phyloP scores from a whole-genome alignment of 257 asterid species.

The Dorcoceras hygrometricum region DNA sequence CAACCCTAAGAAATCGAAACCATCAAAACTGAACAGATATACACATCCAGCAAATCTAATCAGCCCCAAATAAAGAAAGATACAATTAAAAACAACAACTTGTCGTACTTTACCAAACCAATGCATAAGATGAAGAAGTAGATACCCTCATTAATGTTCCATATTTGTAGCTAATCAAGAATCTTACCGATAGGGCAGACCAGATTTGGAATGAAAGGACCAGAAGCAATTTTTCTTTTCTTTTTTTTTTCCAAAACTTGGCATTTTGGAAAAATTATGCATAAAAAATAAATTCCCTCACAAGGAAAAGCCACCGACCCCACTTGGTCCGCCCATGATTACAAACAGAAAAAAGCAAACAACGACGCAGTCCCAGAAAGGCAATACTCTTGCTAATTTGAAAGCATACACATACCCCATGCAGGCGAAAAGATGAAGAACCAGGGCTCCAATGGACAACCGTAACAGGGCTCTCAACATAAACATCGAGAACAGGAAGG shows the following conservation, averaged over 20 bases:
- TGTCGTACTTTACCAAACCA: neutral
- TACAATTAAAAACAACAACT: neutral
- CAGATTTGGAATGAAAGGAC: neutral
- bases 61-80: neutral
- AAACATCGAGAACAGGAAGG: slow-evolving; percentile 47
- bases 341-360: neutral
- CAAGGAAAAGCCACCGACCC: neutral
- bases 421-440: slow-evolving; percentile 42
- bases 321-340: neutral
- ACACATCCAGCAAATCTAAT: neutral
- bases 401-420: slow-evolving; percentile 51
- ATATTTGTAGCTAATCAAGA: neutral
- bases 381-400: neutral
- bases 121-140: neutral
- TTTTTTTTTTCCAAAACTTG: neutral
- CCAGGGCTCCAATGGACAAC: slow-evolving; percentile 46
- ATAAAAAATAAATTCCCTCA: neutral
- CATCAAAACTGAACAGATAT: neutral
- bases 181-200: neutral
- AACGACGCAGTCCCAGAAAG: neutral
- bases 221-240: neutral
- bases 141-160: neutral
- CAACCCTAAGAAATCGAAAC: neutral
- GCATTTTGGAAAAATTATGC: neutral
- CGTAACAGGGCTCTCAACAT: slow-evolving; percentile 43